Evolutionary conservation across 345 rosid species (phyloP), one percentile per base, ranked within the genome.

Genomic region (Rubroshorea leprosula): DNA sequence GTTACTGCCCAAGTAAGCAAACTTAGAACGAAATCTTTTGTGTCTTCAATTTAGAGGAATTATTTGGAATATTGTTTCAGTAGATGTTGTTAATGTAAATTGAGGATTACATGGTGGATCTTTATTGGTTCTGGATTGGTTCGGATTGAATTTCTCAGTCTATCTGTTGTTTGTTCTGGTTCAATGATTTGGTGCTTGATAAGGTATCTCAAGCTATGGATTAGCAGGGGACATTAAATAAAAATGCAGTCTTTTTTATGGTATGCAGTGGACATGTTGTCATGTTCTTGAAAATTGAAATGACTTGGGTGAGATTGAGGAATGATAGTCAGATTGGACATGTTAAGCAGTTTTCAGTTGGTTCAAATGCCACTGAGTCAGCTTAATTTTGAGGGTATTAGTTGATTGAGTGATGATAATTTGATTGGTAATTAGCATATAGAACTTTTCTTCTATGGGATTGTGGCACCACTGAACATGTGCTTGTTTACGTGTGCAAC

Each of bases 41-140:
- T 78, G 52, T 78, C 88, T 74, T 87, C 91, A 12, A 61, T 76
- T 65, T 90, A 78, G 41, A 49, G 14, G 51, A 46, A 23, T 41
- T 44, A 15, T 0, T 41, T 11, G 43, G 26, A 7, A 18, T 4
- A n/a, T 15, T 29, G 9, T 9, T 29, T 47, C 7, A n/a, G 16
- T 2, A 9, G 23, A 19, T 49, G 15, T 49, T 13, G n/a, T 5
- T 2, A 1, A 13, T 14, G 47, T 9, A 44, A 15, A 11, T 27
- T 41, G 58, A 52, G 55, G 50, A 52, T 63, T 52, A 27, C 17
- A 21, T n/a, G n/a, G n/a, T n/a, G n/a, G n/a, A n/a, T n/a, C n/a
- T n/a, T n/a, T n/a, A n/a, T n/a, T n/a, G n/a, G 57, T 58, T 21
- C 58, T 19, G 9, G 38, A 16, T 38, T 41, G 49, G 12, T 39